Percentiles rank a stretch among this genome's conserved stretches.
These are phyloP conservation scores for Cairneyella variabilis DNA, from an alignment of 495 filamentous ascomycete species.

Conservation along the genomic window DNA sequence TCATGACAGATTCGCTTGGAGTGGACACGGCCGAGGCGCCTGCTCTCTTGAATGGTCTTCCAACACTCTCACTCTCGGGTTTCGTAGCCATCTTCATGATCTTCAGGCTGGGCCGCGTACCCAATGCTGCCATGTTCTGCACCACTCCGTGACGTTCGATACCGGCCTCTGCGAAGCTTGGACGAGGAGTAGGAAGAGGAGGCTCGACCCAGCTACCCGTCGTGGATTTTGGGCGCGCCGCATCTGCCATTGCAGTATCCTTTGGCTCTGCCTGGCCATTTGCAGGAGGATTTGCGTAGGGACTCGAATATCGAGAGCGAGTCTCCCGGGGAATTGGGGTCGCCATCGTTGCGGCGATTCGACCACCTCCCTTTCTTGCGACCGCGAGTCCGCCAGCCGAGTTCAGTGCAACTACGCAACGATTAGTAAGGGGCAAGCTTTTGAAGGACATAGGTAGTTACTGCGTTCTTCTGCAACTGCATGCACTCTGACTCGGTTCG, in stretches of 20 bases:
- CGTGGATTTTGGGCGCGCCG: slow-evolving; percentile 29
- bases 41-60: slow-evolving; percentile 1
- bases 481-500: slow-evolving; percentile 13
- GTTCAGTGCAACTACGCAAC: not conserved
- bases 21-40: slow-evolving; percentile 16
- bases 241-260: slow-evolving; percentile 19
- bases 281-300: slow-evolving; percentile 35
- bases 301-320: slow-evolving; percentile 40
- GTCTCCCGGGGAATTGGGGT: slow-evolving; percentile 11
- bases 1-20: slow-evolving; percentile 13
- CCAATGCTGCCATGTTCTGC: slow-evolving; percentile 67
- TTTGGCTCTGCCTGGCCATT: slow-evolving; percentile 22
- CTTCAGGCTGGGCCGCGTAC: slow-evolving; percentile 51
- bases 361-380: slow-evolving; percentile 22
- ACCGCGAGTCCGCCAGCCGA: slow-evolving; percentile 14
- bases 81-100: slow-evolving; percentile 13
- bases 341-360: slow-evolving; percentile 1
- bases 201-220: slow-evolving; percentile 71
- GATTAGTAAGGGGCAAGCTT: slow-evolving; percentile 18
- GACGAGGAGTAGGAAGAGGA: slow-evolving; percentile 53
- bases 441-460: too few species aligned
- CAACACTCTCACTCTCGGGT: slow-evolving; percentile 1
- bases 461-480: too few species aligned
- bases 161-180: slow-evolving; percentile 68
- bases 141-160: slow-evolving; percentile 59